phyloP scores from a whole-genome alignment of 441 rosid species.

The Corymbia citriodora region DNA sequence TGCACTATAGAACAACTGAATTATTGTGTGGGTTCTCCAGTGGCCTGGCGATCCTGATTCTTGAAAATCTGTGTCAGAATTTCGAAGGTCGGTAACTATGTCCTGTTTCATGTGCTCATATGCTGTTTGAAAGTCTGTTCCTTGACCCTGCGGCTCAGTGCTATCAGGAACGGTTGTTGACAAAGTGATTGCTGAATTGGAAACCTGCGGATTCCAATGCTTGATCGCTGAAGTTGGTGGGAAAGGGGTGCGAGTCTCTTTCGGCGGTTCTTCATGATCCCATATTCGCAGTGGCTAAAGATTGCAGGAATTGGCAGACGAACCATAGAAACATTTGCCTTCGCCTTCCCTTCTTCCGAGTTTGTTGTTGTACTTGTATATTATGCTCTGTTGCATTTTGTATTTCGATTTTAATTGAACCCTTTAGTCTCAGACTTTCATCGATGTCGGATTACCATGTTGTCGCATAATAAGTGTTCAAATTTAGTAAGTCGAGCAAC shows the following conservation, averaged over 20 bases:
- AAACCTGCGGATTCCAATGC: conserved; percentile 79
- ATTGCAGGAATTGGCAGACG: background rate
- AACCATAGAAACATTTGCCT: background rate
- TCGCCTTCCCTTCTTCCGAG: background rate
- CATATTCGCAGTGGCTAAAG: background rate
- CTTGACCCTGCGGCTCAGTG: conserved; percentile 45
- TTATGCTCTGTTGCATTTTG: background rate
- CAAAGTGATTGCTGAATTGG: conserved; percentile 59
- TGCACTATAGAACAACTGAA: background rate
- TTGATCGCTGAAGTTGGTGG: conserved; percentile 69
- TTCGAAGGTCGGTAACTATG: background rate
- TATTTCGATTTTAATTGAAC: background rate
- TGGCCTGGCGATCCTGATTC: background rate
- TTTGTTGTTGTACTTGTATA: background rate
- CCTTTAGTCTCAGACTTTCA: background rate
- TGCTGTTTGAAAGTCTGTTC: background rate
- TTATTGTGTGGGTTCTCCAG: background rate
- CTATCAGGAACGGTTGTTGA: conserved; percentile 48
- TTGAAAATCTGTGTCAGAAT: background rate
- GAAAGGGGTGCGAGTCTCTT: conserved; percentile 55
- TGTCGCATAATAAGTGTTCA: background rate
- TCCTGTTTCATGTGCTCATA: background rate
- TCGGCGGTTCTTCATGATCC: conserved; percentile 23
- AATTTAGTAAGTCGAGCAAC: background rate
- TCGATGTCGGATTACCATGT: background rate